phyloP scores from a whole-genome alignment of 805 yeast genomes.

The Myxozyma melibiosi region DNA sequence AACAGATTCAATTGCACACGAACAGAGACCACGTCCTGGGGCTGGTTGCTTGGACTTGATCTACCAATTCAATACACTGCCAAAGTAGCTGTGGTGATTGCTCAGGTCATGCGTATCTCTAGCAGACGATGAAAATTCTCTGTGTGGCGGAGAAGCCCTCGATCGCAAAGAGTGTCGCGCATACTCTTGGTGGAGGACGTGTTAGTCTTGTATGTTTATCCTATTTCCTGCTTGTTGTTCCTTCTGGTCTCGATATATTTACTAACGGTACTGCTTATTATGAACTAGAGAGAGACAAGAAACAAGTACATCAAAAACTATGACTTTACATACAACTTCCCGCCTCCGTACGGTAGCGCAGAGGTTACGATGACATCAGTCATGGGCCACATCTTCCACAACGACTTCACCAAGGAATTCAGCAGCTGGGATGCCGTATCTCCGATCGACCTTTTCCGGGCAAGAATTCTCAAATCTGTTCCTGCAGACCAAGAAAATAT shows the following conservation, averaged over 20 bases:
- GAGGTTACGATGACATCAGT: constrained; percentile 91
- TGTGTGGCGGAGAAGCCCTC: constrained; percentile 98
- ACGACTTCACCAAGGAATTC: constrained; percentile 64
- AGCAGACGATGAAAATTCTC: constrained; percentile 61
- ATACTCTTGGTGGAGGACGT: constrained; percentile 74
- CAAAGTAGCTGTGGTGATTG: background rate
- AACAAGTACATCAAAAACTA: constrained; percentile 75
- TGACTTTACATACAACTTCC: constrained; percentile 70
- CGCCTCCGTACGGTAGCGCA: constrained; percentile 59
- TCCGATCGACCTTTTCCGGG: constrained; percentile 53
- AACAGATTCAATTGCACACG: background rate
- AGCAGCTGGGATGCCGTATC: constrained; percentile 58
- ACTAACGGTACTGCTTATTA: background rate
- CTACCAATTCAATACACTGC: background rate
- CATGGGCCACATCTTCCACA: constrained; percentile 74
- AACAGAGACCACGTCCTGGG: background rate
- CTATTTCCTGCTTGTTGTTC: too few relatives aligned
- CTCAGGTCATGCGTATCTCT: background rate
- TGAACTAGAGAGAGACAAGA: constrained; percentile 47
- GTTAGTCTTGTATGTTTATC: constrained; percentile 42
- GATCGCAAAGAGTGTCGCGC: constrained; percentile 81
- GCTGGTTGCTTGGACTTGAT: background rate
- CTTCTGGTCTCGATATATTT: background rate
- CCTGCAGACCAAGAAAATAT: constrained; percentile 48
- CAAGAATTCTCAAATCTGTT: constrained; percentile 37